Base-by-base conservation (phyloP, 225 moss, liverwort and hornwort genomes). In the Ulota crispa region DNA sequence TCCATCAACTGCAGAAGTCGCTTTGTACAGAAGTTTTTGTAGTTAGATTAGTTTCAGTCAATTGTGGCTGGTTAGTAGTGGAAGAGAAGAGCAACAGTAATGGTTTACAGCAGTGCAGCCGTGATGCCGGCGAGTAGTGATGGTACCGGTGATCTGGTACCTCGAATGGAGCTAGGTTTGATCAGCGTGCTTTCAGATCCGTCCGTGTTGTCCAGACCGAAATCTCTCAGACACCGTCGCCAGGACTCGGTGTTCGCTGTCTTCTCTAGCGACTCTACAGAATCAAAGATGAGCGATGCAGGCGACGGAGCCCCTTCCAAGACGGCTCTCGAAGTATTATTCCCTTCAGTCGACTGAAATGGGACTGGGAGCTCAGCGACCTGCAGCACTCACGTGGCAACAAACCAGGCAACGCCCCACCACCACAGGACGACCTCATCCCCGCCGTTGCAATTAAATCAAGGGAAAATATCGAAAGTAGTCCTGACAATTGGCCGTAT, bases 291-390 rank as follows among this genome's bases (percentile, higher is more conserved):
- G 14, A n/a, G 12, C 27, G 8, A 13, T 27, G 24, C 36, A 41
- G n/a, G 65, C 19, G 11, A 55, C 8, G 43, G 42, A 47, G 24
- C 27, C 13, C 20, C 36, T 5, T 50, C 68, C 36, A 77, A 77
- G 64, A 12, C 81, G 2, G 14, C 61, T 6, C 50, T 50, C 50
- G 50, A 50, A 16, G 2, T 50, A 18, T 18, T 5, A 18, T 18
- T n/a, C 50, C 50, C 8, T 77, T 82, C 4, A 70, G 65, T 8
- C 76, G 78, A 16, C n/a, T 45, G 57, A 83, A 81, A 53, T 73
- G 86, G 84, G 86, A 89, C 21, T 89, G 84, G 87, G 87, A 85
- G 78, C 30, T 87, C 1, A 74, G 74, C 1, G 87, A 87, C 64
- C 83, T 84, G 54, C 85, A 83, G 80, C 83, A 55, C 68, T 80